Evolutionary conservation across 352 stramenopile genomes (phyloP), one percentile per base, ranked within the genome.

Genomic region (Achlya hypogyna): DNA sequence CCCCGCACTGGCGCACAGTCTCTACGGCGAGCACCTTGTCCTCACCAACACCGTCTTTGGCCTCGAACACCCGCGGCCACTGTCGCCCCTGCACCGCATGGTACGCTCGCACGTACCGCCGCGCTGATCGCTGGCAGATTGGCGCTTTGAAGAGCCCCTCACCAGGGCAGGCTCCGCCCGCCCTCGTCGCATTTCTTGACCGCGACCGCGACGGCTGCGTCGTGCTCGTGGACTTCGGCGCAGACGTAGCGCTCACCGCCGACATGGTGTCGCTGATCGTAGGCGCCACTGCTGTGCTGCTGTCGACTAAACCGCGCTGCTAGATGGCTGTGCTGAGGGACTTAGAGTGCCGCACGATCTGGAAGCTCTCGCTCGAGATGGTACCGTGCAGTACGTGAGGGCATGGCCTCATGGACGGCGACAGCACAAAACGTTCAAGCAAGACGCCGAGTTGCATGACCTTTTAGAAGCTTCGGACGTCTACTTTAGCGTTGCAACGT

Each of bases 31-130:
- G 29, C 69, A 73, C 34, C 75, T 95, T 34, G 84, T 95, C 51
- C 72, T 96, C 32, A 81, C 84, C 51, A 92, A 90, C 63, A 91
- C 86, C 23, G 75, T 87, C 35, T 91, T 96, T 51, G 87, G 87
- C 4, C 72, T 95, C 70, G 87, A 96, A 51, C 75, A 89, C 25
- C 70, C 87, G 12, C 78, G 87, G 5, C 80, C 84, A 5, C 79
- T 96, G 29, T 68, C 79, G 20, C 86, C 86, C 32, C 77, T 94
- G 51, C 89, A 93, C 51, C 79, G 80, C 45, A 78, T 96, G 71
- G 75, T 96, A 42, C 77, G 79, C 3, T 2, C n/a, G n/a, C n/a
- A n/a, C n/a, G n/a, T n/a, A 10, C 31, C 2, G 27, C 2, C 51
- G 8, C 16, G 2, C 2, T 56, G 51, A 35, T n/a, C 38, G n/a